Evolutionary conservation across 176 grass and related monocot genomes (phyloP).

Genomic region (Themeda triandra): DNA sequence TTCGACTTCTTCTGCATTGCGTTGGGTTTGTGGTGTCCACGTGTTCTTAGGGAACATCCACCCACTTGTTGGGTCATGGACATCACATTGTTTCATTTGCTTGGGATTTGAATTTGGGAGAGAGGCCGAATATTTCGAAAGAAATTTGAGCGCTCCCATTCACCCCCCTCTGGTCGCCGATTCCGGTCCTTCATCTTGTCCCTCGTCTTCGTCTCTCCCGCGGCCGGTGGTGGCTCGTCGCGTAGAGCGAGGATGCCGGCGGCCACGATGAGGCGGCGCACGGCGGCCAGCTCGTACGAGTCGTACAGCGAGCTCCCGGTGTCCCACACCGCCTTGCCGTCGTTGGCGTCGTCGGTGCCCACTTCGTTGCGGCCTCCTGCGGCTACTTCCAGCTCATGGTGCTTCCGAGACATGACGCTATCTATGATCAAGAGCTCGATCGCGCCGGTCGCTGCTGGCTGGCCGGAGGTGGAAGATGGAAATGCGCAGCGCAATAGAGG

Average conservation of each 20-base stretch:
- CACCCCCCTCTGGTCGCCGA: too few relatives aligned
- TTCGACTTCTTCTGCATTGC: too few relatives aligned
- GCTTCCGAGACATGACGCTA: conserved; percentile 21
- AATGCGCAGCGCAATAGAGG: background rate
- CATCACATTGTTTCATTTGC: too few relatives aligned
- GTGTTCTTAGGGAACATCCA: too few relatives aligned
- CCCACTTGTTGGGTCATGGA: too few relatives aligned
- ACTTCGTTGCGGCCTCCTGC: background rate
- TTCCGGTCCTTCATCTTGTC: background rate
- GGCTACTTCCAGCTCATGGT: background rate
- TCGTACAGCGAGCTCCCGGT: conserved; percentile 71
- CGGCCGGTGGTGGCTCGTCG: background rate
- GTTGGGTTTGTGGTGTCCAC: too few relatives aligned
- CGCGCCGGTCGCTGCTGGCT: background rate
- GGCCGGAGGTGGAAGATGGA: background rate
- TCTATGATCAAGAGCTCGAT: background rate
- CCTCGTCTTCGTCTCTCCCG: background rate
- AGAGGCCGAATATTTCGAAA: too few relatives aligned
- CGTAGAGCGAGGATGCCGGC: background rate
- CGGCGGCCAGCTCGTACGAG: conserved; percentile 71
- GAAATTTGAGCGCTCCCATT: too few relatives aligned
- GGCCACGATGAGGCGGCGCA: conserved; percentile 29
- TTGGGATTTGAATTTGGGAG: too few relatives aligned
- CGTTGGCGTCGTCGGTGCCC: background rate
- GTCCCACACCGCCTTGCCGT: conserved; percentile 41